Evolutionary conservation across 1,284 basidiomycete species (phyloP), one percentile per base, ranked within the genome.

Genomic region (Gomphus bonarii): DNA sequence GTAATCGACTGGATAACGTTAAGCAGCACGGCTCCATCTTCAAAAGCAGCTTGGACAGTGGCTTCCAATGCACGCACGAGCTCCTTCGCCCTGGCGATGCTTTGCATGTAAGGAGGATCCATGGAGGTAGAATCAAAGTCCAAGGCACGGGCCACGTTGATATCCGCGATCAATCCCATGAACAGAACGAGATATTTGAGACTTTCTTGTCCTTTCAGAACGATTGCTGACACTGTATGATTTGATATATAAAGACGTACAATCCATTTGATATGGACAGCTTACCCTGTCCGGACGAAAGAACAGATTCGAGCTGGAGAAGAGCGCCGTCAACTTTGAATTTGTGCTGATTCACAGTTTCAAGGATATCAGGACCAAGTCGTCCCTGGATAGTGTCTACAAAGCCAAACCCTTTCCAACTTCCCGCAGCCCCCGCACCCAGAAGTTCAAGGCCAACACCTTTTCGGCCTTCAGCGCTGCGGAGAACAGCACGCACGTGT

Each of bases 371-470:
- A 6, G 49, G 12, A 18, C 49, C 49, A 43, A 58, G 43, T 10
- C 25, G 28, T 18, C 56, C 56, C 16, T 46, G 20, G 14, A 58
- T 35, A 31, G 20, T 38, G 11, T 53, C 73, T 36, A 86, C 76
- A 75, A 82, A 90, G 30, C 88, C 88, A 61, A 88, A 85, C n/a
- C 88, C 88, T 63, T 79, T 86, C 88, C 87, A 90, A 28, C 72
- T 71, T 6, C 76, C 86, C 30, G 75, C 85, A 55, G 75, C 72
- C 8, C 88, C 87, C 11, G 81, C 83, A 18, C 87, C 88, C 52
- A 85, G 77, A 30, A 88, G 71, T n/a, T 86, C 85, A 16, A 81
- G 68, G 1, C 88, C 88, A 54, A 91, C 69, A 61, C 63, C 63
- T 1, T 38, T 57, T 25, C 42, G 43, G 1, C 63, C 63, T 3